Evolutionary conservation across 2,329 filamentous ascomycete species (phyloP), one percentile per base, ranked within the genome.

Genomic region (Periconia macrospinosa): DNA sequence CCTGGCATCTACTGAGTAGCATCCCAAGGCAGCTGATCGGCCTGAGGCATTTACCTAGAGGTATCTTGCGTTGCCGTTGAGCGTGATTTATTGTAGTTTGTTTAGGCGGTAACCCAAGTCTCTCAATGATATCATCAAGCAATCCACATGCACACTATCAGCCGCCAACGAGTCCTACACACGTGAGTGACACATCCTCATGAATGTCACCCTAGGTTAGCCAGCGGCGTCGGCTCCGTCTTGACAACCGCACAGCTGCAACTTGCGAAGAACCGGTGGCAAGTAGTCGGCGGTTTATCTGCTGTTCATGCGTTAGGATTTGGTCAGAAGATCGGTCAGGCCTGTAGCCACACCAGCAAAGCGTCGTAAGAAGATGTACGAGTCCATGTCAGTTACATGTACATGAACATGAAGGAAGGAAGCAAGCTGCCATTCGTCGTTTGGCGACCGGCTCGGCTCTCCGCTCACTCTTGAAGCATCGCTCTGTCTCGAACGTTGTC

Each of bases 1-100:
- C 71, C 70, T 15, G 70, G 60, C 18, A 57, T 73, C 14, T 73
- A 72, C 53, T 73, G 53, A 54, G 49, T 15, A 17, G 35, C 7
- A 37, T 13, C 6, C 33, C 15, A 10, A 37, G 11, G 33, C 3
- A 10, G 11, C 23, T 27, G 23, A 8, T 8, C 8, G 5, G 3
- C 8, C 23, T 8, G 8, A 27, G 23, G 8, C 23, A 27, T 27
- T 27, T 27, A 8, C 23, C 23, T 27, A 27, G 23, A 3, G 3
- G 3, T 27, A 27, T 27, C 5, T 27, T 27, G 8, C 23, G 23
- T 27, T 27, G 23, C 23, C 23, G 8, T 27, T 8, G 23, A 27
- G 23, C 23, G 23, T 27, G 23, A 27, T 27, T 27, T 27, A 27
- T 3, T 27, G 23, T 8, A 27, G 23, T 27, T 27, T 27, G 23